Evolutionary conservation across 148 eudicot species (phyloP), one percentile per base, ranked within the genome.

Genomic region (Pouteria glomerata): DNA sequence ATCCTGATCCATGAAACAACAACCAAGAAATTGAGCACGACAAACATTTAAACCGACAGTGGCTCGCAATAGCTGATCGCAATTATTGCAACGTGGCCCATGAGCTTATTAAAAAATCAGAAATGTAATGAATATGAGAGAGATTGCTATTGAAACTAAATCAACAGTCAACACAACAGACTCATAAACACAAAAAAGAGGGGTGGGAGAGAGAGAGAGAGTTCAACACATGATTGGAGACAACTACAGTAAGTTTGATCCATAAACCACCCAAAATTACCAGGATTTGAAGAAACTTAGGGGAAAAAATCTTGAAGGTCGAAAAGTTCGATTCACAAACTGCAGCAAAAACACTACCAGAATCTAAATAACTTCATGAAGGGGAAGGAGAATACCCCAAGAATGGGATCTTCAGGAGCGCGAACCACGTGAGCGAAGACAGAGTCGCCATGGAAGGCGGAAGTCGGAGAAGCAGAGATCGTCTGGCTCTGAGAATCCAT

Each of bases 361-460:
- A 19, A 21, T 8, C 12, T 27, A 23, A 18, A 50, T 50, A 55
- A 55, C 58, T 10, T 4, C 26, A 31, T 60, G 57, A 71, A 57
- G 26, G 64, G 69, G 65, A 30, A 53, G 52, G 39, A 57, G 29
- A 16, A 41, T 82, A 95, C 99, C 80, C 99, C 99, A 69, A 95
- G 94, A 71, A 95, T 92, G 6, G 99, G 90, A 87, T 95, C 99
- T 85, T 95, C 99, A 42, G 97, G 99, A 57, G 88, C 99, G 61
- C 79, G 84, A 76, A 63, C 80, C 39, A 95, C 77, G 74, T 95
- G 96, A 62, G 74, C 79, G 71, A 95, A 95, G 13, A 87, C 96
- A 3, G 97, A 91, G 66, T 75, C 55, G n/a, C 31, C 78, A 44
- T 58, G 70, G 53, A 39, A 59, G 23, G 74, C 79, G 26, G 99